phyloP scores from a whole-genome alignment of 257 asterid species.

The Solanum bulbocastanum region DNA sequence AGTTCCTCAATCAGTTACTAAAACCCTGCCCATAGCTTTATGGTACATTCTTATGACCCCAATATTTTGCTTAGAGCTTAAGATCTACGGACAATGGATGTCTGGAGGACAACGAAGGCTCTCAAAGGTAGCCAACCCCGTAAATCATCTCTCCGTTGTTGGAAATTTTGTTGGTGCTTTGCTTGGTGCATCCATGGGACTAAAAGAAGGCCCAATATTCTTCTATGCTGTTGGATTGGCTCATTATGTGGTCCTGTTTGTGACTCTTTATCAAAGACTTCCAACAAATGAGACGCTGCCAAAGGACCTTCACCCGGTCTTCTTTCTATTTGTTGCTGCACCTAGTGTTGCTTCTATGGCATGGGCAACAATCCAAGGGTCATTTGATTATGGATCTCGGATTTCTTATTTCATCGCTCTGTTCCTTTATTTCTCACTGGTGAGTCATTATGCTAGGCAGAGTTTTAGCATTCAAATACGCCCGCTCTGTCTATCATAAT shows the following conservation, averaged over 20 bases:
- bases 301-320: constrained; percentile 88
- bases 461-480: not conserved
- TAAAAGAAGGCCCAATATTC: constrained; percentile 79
- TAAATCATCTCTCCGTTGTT: constrained; percentile 62
- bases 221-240: constrained; percentile 88
- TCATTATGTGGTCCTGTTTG: constrained; percentile 70
- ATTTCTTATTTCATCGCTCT: constrained; percentile 68
- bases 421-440: constrained; percentile 85
- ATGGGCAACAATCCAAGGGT: constrained; percentile 73
- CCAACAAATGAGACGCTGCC: constrained; percentile 89
- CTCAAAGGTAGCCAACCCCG: constrained; percentile 84
- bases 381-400: constrained; percentile 57
- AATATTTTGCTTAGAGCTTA: constrained; percentile 50
- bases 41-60: constrained; percentile 90
- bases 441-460: constrained; percentile 5
- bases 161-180: constrained; percentile 87
- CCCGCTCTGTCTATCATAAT: not conserved
- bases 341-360: constrained; percentile 96
- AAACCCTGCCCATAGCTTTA: constrained; percentile 18
- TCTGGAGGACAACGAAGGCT: constrained; percentile 82
- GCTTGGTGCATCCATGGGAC: constrained; percentile 87
- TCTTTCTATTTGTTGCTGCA: constrained; percentile 84
- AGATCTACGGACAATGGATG: constrained; percentile 96
- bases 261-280: constrained; percentile 84
- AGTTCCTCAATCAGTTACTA: constrained; percentile 38